Conservation (phyloP, 192 early-diverging fungal species). For the Polychytrium aggregatum region DNA sequence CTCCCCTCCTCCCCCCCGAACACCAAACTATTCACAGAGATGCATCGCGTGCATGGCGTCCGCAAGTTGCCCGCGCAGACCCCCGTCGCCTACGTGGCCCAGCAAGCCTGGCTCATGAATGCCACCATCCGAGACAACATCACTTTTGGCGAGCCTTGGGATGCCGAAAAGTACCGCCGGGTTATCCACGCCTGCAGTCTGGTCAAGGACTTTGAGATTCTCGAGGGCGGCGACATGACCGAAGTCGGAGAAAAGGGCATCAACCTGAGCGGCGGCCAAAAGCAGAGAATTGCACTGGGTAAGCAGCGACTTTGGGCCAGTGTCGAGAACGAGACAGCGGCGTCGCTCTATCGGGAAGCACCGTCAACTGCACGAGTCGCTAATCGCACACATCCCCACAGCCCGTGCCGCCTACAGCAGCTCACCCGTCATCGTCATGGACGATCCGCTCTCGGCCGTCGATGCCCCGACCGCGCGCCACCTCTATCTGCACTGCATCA, state of each 20-base stretch:
- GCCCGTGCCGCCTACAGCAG: conserved; percentile 57
- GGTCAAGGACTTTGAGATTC: conserved; percentile 60
- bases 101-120: conserved; percentile 51
- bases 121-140: conserved; percentile 61
- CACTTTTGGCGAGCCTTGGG: conserved; percentile 67
- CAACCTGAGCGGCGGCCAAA: conserved; percentile 62
- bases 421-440: conserved; percentile 53
- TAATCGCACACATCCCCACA: too few relatives aligned
- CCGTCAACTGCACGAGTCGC: too few relatives aligned
- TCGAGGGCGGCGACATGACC: conserved; percentile 69
- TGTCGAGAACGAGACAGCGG: too few relatives aligned
- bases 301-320: too few relatives aligned
- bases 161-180: conserved; percentile 61
- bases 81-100: conserved; percentile 70
- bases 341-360: too few relatives aligned
- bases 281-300: conserved; percentile 70
- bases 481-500: conserved; percentile 58
- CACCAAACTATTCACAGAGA: too few relatives aligned
- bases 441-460: conserved; percentile 75
- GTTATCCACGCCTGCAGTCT: conserved; percentile 81
- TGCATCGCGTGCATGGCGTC: too few relatives aligned
- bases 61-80: too few relatives aligned
- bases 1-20: too few relatives aligned
- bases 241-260: conserved; percentile 55
- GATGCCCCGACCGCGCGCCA: conserved; percentile 80